Base-by-base conservation (phyloP, 768 basidiomycete species). In the Macrocybe gigantea region DNA sequence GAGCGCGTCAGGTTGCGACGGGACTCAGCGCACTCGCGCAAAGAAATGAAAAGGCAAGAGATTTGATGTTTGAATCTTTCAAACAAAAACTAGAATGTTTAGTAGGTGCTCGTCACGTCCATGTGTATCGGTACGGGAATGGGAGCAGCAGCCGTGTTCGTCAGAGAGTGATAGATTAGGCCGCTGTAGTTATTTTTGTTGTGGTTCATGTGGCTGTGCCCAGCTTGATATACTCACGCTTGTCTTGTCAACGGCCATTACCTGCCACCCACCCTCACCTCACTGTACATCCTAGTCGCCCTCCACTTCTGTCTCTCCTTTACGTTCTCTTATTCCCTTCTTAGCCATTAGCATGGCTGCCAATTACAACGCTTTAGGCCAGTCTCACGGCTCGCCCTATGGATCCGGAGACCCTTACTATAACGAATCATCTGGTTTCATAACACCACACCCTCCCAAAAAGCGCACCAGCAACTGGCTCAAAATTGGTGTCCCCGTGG, bases 61-160 rank as follows among this genome's bases (percentile, higher is more conserved):
- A n/a, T n/a, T n/a, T n/a, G n/a, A n/a, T n/a, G n/a, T n/a, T n/a
- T n/a, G n/a, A n/a, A n/a, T n/a, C n/a, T n/a, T n/a, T n/a, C n/a
- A n/a, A n/a, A n/a, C n/a, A n/a, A n/a, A n/a, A n/a, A n/a, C n/a
- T 46, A 11, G 10, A 11, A 35, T 45, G 30, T 10, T n/a, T 38
- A 31, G 10, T 45, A 88, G 87, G 68, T 93, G 6, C 71, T 94
- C 40, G 77, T 91, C n/a, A 92, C 88, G 3, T 83, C 82, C 10
- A 93, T 93, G 90, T 93, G 91, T 59, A 84, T 94, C 46, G 82
- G 85, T 12, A 85, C 84, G 9, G 88, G 91, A n/a, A 92, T 92
- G 89, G 90, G 90, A n/a, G 91, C 89, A 7, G 88, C 87, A 13
- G 83, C 71, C 1, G 71, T 89, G 11, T 89, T 90, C 63, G 64